Conservation (phyloP, 2,329 filamentous ascomycete genomes). For the Ophiostoma novo-ulmi region DNA sequence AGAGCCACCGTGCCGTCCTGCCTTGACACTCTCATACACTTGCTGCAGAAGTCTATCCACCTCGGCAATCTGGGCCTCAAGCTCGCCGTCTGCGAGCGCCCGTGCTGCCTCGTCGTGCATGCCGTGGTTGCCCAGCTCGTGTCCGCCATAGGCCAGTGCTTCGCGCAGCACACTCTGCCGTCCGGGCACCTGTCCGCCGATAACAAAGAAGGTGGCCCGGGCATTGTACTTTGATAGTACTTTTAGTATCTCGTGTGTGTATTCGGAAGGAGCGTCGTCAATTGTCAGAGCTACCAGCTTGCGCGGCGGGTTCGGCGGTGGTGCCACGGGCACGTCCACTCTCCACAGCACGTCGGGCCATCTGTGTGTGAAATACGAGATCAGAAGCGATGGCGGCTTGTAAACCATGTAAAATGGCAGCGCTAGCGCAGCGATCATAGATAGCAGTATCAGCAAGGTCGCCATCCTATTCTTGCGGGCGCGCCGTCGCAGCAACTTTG, state of each 20-base stretch:
- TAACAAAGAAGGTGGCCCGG: constrained; percentile 82
- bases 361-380: constrained; percentile 62
- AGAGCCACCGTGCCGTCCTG: constrained; percentile 24
- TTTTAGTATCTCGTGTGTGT: constrained; percentile 65
- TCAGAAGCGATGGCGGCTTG: constrained; percentile 69
- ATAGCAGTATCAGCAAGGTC: constrained; percentile 44
- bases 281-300: constrained; percentile 78
- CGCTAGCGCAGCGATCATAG: constrained; percentile 35
- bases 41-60: constrained; percentile 58
- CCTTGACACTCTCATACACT: constrained; percentile 49
- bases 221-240: constrained; percentile 62
- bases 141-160: constrained; percentile 52
- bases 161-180: constrained; percentile 51
- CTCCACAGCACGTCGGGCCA: constrained; percentile 80
- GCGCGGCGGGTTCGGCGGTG: constrained; percentile 24
- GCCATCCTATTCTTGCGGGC: constrained; percentile 56
- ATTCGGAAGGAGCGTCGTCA: constrained; percentile 73
- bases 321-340: constrained; percentile 38
- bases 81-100: constrained; percentile 52
- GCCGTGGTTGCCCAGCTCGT: constrained; percentile 81
- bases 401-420: constrained; percentile 65
- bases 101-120: constrained; percentile 79
- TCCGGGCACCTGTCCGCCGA: constrained; percentile 67
- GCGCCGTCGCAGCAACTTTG: constrained; percentile 52
- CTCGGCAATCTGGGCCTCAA: constrained; percentile 57